Evolutionary conservation across 805 yeast species (phyloP).

Genomic region (Teunomyces atbi): DNA sequence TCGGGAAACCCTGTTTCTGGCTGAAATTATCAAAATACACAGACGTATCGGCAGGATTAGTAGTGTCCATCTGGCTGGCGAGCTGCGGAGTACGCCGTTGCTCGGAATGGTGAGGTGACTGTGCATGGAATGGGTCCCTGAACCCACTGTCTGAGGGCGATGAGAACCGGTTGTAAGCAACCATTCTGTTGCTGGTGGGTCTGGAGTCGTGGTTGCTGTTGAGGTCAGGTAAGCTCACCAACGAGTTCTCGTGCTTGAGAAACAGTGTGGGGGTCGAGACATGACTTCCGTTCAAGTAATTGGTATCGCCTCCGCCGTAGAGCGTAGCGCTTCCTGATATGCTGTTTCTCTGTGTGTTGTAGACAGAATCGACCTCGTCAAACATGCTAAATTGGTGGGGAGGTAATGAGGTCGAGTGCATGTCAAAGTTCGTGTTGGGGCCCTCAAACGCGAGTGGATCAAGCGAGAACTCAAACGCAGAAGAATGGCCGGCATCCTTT

Average conservation of each 20-base stretch:
- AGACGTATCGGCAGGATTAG: neutral
- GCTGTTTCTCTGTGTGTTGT: neutral
- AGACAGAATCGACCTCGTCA: neutral
- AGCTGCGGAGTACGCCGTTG: neutral
- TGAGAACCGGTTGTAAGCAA: neutral
- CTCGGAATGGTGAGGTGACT: neutral
- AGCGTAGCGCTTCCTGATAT: neutral
- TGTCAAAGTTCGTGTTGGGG: conserved; percentile 21
- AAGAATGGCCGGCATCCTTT: neutral
- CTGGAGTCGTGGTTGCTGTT: neutral
- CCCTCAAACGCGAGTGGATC: conserved; percentile 53
- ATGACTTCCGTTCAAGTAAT: conserved; percentile 6
- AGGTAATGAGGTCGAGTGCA: neutral
- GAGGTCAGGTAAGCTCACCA: conserved; percentile 30
- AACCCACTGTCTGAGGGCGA: neutral
- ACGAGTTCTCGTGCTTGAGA: conserved; percentile 26
- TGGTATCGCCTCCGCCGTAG: neutral
- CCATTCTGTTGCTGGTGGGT: neutral
- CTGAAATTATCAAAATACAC: conserved; percentile 2
- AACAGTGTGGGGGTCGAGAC: conserved; percentile 21
- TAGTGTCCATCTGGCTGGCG: neutral
- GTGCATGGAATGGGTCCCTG: neutral
- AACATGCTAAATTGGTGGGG: neutral
- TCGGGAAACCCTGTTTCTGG: neutral
- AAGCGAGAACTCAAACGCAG: conserved; percentile 33